phyloP scores from a whole-genome alignment of 1,284 basidiomycete genomes.

The Moesziomyces sp. region DNA sequence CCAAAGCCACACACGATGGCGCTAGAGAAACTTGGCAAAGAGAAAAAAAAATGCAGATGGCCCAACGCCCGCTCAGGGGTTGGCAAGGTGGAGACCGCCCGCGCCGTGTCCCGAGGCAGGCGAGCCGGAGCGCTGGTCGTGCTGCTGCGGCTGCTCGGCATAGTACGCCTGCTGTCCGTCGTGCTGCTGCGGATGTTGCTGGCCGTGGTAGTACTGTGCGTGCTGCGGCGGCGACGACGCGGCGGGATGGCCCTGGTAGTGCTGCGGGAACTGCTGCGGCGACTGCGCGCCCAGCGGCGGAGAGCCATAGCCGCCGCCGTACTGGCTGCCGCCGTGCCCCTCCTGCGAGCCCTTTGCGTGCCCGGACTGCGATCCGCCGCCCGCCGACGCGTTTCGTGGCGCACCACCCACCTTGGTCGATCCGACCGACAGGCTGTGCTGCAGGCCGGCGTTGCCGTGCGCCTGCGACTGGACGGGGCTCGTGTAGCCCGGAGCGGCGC shows the following conservation, averaged over 20 bases:
- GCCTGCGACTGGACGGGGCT: slow-evolving; percentile 27
- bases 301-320: slow-evolving; percentile 24
- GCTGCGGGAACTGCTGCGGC: slow-evolving; percentile 37
- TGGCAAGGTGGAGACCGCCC: slow-evolving; percentile 39
- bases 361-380: slow-evolving; percentile 4
- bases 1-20: not conserved
- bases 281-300: slow-evolving; percentile 22
- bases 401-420: slow-evolving; percentile 24
- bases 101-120: slow-evolving; percentile 9
- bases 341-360: slow-evolving; percentile 27
- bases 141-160: slow-evolving; percentile 6
- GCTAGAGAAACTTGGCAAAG: not conserved
- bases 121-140: slow-evolving; percentile 26
- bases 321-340: slow-evolving; percentile 31
- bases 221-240: slow-evolving; percentile 18
- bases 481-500: slow-evolving; percentile 38
- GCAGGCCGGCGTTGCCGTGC: slow-evolving; percentile 24
- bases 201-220: slow-evolving; percentile 26
- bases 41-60: slow-evolving; percentile 1
- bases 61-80: slow-evolving; percentile 17
- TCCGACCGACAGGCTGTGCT: slow-evolving; percentile 32
- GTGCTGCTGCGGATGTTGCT: slow-evolving; percentile 6
- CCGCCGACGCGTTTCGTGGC: slow-evolving; percentile 3
- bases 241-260: slow-evolving; percentile 28
- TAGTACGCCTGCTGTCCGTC: slow-evolving; percentile 15